Conservation (phyloP, 2,329 filamentous ascomycete species). For the Graphiopsis chlorocephala region DNA sequence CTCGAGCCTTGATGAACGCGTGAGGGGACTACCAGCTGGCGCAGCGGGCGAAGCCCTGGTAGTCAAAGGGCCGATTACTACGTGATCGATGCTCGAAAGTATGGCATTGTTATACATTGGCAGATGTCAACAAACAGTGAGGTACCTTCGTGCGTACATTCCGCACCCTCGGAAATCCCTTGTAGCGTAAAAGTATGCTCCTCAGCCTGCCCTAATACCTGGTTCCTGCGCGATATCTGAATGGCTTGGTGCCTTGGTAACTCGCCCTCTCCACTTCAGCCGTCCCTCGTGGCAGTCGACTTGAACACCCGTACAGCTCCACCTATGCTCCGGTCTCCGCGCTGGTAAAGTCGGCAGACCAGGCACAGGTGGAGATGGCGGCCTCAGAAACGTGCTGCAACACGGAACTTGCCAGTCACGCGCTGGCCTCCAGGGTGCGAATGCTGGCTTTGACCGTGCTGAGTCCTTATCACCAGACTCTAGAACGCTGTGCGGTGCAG, state of each 20-base stretch:
- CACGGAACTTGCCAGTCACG: conserved; percentile 9
- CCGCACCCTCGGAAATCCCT: background rate
- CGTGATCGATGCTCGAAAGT: background rate
- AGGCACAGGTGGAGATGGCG: background rate
- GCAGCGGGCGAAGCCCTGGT: background rate
- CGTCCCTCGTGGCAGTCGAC: conserved; percentile 5
- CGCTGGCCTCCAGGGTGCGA: background rate
- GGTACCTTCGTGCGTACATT: background rate
- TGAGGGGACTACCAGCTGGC: background rate
- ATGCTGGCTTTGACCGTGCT: conserved; percentile 1
- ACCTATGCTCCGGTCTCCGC: conserved; percentile 2
- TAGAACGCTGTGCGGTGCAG: background rate
- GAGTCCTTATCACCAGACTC: background rate
- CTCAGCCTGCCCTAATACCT: background rate
- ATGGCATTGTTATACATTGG: background rate
- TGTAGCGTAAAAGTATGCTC: background rate
- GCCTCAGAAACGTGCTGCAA: background rate
- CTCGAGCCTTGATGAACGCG: background rate
- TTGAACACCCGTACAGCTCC: background rate
- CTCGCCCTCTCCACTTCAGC: conserved; percentile 1
- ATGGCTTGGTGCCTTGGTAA: background rate
- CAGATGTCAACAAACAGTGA: background rate
- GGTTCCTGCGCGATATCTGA: background rate
- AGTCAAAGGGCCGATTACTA: background rate
- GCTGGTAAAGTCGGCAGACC: background rate